phyloP scores from a whole-genome alignment of 331 rosid species.

The Stylosanthes scabra region DNA sequence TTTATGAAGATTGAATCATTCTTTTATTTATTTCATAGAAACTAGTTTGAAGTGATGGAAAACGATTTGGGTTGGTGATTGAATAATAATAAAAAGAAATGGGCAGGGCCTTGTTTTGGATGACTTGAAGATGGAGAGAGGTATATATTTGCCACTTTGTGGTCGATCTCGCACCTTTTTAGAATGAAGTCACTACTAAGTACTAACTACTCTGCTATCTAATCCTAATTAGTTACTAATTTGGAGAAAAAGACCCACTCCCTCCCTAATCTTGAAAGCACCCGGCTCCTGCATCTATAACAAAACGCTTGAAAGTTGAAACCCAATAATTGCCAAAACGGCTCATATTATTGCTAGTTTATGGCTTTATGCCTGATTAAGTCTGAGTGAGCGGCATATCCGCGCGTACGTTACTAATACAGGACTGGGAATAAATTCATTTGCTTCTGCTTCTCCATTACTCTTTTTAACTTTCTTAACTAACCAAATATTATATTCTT shows the following conservation, averaged over 20 bases:
- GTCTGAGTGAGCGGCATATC: background rate
- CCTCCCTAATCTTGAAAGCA: constrained; percentile 21
- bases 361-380: background rate
- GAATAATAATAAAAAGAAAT: background rate
- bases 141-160: constrained; percentile 42
- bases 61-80: background rate
- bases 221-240: background rate
- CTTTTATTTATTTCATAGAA: too few species aligned
- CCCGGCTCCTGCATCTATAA: background rate
- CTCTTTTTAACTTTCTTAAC: background rate
- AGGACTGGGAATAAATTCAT: background rate
- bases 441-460: background rate
- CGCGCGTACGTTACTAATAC: background rate
- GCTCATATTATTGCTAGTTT: background rate
- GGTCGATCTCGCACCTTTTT: constrained; percentile 10
- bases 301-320: background rate
- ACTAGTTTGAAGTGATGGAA: too few species aligned
- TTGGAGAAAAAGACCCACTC: constrained; percentile 7
- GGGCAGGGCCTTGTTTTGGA: constrained; percentile 27
- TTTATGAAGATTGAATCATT: too few species aligned
- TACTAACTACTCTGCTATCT: background rate
- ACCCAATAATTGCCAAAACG: background rate
- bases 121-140: constrained; percentile 49
- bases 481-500: background rate
- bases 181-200: constrained; percentile 37